These are phyloP conservation scores for Candida nemodendra DNA, from an alignment of 805 yeast genomes.

Conservation along the genomic window DNA sequence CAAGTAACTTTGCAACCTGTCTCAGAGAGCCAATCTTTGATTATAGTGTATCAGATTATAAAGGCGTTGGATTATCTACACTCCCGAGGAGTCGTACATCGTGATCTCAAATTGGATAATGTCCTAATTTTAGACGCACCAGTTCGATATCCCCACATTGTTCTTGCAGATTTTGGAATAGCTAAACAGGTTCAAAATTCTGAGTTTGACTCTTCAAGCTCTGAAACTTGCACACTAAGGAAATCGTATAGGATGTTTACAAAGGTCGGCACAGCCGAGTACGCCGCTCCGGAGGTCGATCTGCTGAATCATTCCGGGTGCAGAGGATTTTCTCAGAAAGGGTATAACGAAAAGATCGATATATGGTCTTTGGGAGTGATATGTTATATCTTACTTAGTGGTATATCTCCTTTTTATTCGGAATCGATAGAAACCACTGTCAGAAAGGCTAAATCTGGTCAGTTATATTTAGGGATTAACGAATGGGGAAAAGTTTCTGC, in stretches of 20 bases:
- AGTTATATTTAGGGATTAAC: constrained; percentile 34
- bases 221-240: no score
- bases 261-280: constrained; percentile 54
- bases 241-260: constrained; percentile 25
- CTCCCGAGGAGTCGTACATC: constrained; percentile 52
- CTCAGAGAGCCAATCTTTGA: constrained; percentile 53
- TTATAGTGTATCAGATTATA: constrained; percentile 55
- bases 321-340: constrained; percentile 19
- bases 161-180: constrained; percentile 68
- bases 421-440: constrained; percentile 42
- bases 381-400: constrained; percentile 56
- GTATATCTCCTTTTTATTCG: constrained; percentile 60
- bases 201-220: no score
- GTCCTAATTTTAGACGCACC: constrained; percentile 58
- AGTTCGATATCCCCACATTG: constrained; percentile 49
- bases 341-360: constrained; percentile 60
- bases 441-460: constrained; percentile 41
- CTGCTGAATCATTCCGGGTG: constrained; percentile 21
- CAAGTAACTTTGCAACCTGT: constrained; percentile 37
- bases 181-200: constrained; percentile 33
- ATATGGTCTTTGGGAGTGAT: constrained; percentile 70
- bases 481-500: constrained; percentile 44
- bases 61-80: constrained; percentile 58
- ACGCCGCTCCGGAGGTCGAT: constrained; percentile 71
- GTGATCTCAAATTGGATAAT: constrained; percentile 69